Percentiles rank a stretch among this genome's conserved stretches.
phyloP scores from a whole-genome alignment of 495 filamentous ascomycete species.

The Aspergillus olivimuriae region DNA sequence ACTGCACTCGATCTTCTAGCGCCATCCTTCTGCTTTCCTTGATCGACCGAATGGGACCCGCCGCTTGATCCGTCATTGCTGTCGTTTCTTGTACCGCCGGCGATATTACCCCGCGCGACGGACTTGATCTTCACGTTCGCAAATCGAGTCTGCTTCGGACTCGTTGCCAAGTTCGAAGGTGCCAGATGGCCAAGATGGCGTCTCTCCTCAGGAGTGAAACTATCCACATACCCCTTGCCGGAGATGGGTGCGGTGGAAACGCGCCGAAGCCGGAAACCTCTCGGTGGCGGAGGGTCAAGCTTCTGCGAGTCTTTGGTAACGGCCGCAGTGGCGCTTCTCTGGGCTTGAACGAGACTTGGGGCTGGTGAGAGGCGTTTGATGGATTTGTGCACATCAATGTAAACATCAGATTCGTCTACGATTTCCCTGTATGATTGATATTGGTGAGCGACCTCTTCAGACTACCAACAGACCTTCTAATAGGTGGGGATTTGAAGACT shows the following conservation, averaged over 20 bases:
- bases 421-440: slow-evolving; percentile 60
- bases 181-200: slow-evolving; percentile 82
- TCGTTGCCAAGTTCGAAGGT: slow-evolving; percentile 81
- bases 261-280: slow-evolving; percentile 52
- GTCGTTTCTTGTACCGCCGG: too few relatives aligned
- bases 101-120: too few relatives aligned
- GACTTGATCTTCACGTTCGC: slow-evolving; percentile 86
- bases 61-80: too few relatives aligned
- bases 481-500: slow-evolving; percentile 27
- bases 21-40: too few relatives aligned
- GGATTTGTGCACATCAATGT: slow-evolving; percentile 93
- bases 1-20: too few relatives aligned
- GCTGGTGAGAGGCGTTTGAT: slow-evolving; percentile 74
- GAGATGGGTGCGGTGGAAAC: slow-evolving; percentile 39
- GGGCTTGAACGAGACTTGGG: slow-evolving; percentile 43
- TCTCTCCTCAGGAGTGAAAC: slow-evolving; percentile 32
- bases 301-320: too few relatives aligned
- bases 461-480: too few relatives aligned
- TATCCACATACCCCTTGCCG: slow-evolving; percentile 26
- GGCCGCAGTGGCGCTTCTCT: slow-evolving; percentile 27
- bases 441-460: not conserved
- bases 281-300: too few relatives aligned
- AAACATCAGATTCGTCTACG: slow-evolving; percentile 89
- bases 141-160: slow-evolving; percentile 77
- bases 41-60: too few relatives aligned